phyloP scores from a whole-genome alignment of 148 eudicot genomes.

The Hydrangea macrophylla region DNA sequence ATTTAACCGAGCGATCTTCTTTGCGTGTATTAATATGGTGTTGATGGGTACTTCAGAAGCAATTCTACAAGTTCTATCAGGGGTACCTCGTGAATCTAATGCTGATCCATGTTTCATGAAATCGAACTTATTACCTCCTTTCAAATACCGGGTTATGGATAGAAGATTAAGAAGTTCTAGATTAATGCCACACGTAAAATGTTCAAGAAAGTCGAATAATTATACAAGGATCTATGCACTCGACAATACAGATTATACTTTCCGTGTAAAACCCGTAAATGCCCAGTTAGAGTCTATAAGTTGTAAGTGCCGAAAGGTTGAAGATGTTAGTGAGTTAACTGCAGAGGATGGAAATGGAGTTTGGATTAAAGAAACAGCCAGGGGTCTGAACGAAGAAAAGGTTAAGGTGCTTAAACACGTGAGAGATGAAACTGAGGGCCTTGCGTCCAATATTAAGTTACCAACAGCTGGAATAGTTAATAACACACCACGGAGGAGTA shows the following conservation, averaged over 20 bases:
- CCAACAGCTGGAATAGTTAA: slow-evolving; percentile 21
- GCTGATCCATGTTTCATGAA: slow-evolving; percentile 15
- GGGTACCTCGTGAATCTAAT: slow-evolving; percentile 9
- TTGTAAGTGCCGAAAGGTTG: slow-evolving; percentile 28
- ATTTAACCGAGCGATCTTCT: neutral
- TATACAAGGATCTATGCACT: slow-evolving; percentile 1
- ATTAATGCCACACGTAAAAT: slow-evolving; percentile 7
- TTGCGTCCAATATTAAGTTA: slow-evolving; percentile 13
- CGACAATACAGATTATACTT: neutral
- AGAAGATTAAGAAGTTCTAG: slow-evolving; percentile 6
- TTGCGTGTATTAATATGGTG: slow-evolving; percentile 1
- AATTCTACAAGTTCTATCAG: slow-evolving; percentile 25
- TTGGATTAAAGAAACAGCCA: slow-evolving; percentile 22
- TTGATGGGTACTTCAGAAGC: slow-evolving; percentile 31
- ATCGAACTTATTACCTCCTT: slow-evolving; percentile 22
- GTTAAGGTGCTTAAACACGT: slow-evolving; percentile 9
- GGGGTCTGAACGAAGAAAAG: neutral
- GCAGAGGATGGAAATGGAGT: slow-evolving; percentile 23
- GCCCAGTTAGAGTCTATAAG: slow-evolving; percentile 7
- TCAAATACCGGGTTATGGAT: neutral
- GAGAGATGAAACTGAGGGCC: slow-evolving; percentile 13
- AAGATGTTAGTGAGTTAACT: slow-evolving; percentile 20
- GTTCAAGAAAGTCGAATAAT: neutral
- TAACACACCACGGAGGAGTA: slow-evolving; percentile 15
- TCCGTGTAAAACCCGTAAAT: neutral